Base-by-base conservation (phyloP, 1,284 basidiomycete species). In the Testicularia cyperi region DNA sequence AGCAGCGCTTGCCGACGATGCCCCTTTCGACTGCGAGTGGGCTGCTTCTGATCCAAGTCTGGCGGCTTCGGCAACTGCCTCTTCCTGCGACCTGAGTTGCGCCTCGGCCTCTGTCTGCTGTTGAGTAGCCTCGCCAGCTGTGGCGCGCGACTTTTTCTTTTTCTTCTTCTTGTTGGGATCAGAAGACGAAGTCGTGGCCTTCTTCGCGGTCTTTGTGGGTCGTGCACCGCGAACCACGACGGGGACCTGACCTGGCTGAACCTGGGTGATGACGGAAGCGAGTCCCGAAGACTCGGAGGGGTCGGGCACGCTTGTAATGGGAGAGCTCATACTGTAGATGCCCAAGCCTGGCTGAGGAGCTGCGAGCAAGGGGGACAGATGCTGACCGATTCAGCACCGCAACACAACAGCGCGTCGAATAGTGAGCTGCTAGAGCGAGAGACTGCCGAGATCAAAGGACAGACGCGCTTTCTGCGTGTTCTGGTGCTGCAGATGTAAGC, bases 251-350 rank as follows among this genome's bases (percentile, higher is more conserved):
- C 57, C 55, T 1, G 65, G 67, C 34, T 60, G 58, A 12, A 70
- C 67, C 30, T 70, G 67, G 6, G 67, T 70, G 48, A 70, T 68
- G 53, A 70, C 51, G 25, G 56, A 60, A 27, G 67, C 64, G 10
- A 69, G 30, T 2, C 57, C 45, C 12, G 44, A 38, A n/a, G 43
- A 31, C 20, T 53, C 61, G 26, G 61, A 57, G 7, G 65, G 65
- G 21, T 68, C 65, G 15, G 65, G 52, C 10, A 66, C 65, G n/a
- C 47, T 53, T 18, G 62, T 68, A 48, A 68, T 68, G 21, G 65
- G 63, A 31, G 49, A 53, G 20, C 45, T 49, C 56, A 60, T 60
- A 2, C 14, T 18, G 25, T n/a, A n/a, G n/a, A n/a, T n/a, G n/a
- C n/a, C n/a, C n/a, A n/a, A n/a, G n/a, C n/a, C n/a, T n/a, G n/a